A percentile compares a stretch with the other conserved stretches of the same genome.
Conservation (phyloP, 805 yeast species). For the Tanozyma kutaoensis region DNA sequence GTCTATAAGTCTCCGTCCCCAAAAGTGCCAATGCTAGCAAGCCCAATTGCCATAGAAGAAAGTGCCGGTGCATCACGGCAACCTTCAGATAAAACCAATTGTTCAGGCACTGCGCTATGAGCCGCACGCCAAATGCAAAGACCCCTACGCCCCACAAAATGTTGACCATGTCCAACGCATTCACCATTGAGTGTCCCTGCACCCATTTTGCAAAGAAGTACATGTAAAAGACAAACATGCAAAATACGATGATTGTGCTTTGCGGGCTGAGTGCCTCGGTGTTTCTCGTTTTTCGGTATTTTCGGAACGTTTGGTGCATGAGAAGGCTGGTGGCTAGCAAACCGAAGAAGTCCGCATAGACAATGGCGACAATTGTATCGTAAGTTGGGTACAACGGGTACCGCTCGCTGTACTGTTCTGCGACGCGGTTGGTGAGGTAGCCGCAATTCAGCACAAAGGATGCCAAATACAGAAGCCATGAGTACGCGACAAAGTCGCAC, state of each 20-base stretch:
- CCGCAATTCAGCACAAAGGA: conserved; percentile 2
- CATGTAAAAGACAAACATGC: conserved; percentile 2
- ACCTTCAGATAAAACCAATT: conserved; percentile 4
- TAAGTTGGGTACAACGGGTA: conserved; percentile 3
- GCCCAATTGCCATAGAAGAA: neutral
- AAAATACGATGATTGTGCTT: conserved; percentile 1
- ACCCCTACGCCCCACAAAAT: conserved; percentile 4
- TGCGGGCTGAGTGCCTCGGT: conserved; percentile 1
- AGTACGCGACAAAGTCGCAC: conserved; percentile 5
- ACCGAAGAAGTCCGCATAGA: neutral
- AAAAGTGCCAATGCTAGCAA: conserved; percentile 1
- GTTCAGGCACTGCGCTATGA: conserved; percentile 5
- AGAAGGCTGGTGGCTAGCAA: conserved; percentile 1
- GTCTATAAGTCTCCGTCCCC: neutral
- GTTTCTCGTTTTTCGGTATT: neutral
- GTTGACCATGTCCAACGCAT: conserved; percentile 5
- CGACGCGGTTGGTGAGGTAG: conserved; percentile 3
- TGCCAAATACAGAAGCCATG: conserved; percentile 3
- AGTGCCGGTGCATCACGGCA: conserved; percentile 1
- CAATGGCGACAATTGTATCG: neutral
- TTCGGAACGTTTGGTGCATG: conserved; percentile 1
- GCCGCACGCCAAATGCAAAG: conserved; percentile 3
- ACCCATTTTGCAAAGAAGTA: conserved; percentile 1
- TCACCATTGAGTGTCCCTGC: conserved; percentile 3
- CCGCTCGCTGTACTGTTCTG: conserved; percentile 2